Conservation (phyloP, 2,329 filamentous ascomycete species). For the Colletotrichum paranaense region DNA sequence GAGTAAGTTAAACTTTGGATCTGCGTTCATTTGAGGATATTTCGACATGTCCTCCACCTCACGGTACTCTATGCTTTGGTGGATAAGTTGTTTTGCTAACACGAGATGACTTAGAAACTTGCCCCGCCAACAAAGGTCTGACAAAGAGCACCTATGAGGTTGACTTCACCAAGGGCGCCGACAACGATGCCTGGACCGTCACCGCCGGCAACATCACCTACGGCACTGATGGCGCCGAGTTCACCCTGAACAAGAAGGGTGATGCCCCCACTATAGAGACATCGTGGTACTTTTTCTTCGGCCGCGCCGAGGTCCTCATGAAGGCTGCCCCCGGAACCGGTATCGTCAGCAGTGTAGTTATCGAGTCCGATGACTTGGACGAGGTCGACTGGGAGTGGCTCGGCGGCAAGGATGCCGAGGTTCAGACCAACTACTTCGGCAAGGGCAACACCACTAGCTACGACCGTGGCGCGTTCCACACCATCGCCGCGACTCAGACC, state of each 20-base stretch:
- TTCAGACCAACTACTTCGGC: slow-evolving; percentile 87
- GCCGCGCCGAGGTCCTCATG: slow-evolving; percentile 75
- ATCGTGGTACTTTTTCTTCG: slow-evolving; percentile 89
- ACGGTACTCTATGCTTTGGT: background rate
- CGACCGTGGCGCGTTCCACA: slow-evolving; percentile 69
- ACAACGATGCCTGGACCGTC: slow-evolving; percentile 50
- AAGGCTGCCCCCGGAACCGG: slow-evolving; percentile 54
- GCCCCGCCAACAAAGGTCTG: slow-evolving; percentile 72
- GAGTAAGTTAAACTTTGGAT: slow-evolving; percentile 16
- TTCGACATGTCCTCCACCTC: background rate
- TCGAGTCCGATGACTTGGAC: slow-evolving; percentile 82
- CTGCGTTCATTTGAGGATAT: background rate
- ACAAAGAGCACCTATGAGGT: slow-evolving; percentile 62
- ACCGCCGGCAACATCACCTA: slow-evolving; percentile 42
- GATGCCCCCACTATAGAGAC: slow-evolving; percentile 73
- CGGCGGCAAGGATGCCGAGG: slow-evolving; percentile 73
- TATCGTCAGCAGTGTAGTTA: slow-evolving; percentile 80
- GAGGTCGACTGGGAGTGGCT: slow-evolving; percentile 91
- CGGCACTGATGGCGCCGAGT: slow-evolving; percentile 44
- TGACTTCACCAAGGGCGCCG: slow-evolving; percentile 74
- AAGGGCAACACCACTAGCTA: slow-evolving; percentile 76
- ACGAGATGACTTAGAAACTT: slow-evolving; percentile 48
- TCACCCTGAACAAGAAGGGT: slow-evolving; percentile 67
- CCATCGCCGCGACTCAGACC: slow-evolving; percentile 52
- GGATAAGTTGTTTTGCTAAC: background rate